Base-by-base conservation (phyloP, 2,329 filamentous ascomycete genomes). In the Tolypocladium capitatum region DNA sequence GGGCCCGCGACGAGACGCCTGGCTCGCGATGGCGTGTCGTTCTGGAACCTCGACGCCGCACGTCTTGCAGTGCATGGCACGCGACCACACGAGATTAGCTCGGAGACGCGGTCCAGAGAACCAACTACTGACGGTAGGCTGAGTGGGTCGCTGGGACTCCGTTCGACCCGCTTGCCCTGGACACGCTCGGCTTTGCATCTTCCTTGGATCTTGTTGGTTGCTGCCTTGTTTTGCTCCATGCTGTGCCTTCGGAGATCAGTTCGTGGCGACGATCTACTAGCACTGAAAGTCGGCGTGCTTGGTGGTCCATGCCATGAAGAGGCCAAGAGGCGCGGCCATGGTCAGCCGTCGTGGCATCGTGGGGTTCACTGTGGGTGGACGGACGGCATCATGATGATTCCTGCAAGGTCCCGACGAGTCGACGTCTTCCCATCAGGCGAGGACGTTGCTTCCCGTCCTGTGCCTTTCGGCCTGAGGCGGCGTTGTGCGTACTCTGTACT, bases 1-100 rank as follows among this genome's bases (percentile, higher is more conserved):
- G 16, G 27, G 30, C 27, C 40, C 36, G 38, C 20, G 16, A 30
- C 3, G 30, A 28, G 46, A 21, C 30, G 20, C 21, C 27, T 18
- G 32, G 20, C 32, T n/a, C n/a, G n/a, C n/a, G n/a, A n/a, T n/a
- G n/a, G 49, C 59, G 60, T 63, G 58, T 57, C 56, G 56, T 55
- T 58, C 53, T 46, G 49, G 55, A 52, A 53, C 55, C 45, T 51
- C 51, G 48, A 52, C 53, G n/a, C n/a, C n/a, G n/a, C n/a, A n/a
- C n/a, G n/a, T n/a, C n/a, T n/a, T n/a, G n/a, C n/a, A n/a, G n/a
- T n/a, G n/a, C n/a, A n/a, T n/a, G n/a, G n/a, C n/a, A n/a, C n/a
- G n/a, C n/a, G n/a, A n/a, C 13, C 14, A n/a, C 13, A 5, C 24
- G 9, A 18, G 24, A 27, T n/a, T 28, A n/a, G 38, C 21, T n/a